Percentiles rank a stretch among this genome's conserved stretches.
These are phyloP conservation scores for Exutisphaerella laricina DNA, from an alignment of 2,329 filamentous ascomycete genomes.

Conservation along the genomic window DNA sequence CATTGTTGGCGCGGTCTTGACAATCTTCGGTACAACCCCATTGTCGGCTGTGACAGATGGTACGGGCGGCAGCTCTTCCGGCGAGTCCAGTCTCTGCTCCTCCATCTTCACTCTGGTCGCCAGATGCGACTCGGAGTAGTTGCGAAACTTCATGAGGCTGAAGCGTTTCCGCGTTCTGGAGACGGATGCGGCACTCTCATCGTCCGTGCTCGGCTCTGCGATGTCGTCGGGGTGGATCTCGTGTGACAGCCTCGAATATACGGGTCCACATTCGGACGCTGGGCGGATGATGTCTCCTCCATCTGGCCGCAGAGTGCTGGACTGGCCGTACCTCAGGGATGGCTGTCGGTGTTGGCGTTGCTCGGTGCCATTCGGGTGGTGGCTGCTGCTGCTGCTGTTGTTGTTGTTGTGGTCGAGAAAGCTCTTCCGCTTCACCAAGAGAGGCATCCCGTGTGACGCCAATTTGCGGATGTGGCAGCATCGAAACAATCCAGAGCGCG, in stretches of 20 bases:
- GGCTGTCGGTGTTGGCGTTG: neutral
- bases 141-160: constrained; percentile 73
- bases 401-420: constrained; percentile 35
- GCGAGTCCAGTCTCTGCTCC: constrained; percentile 41
- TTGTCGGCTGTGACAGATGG: constrained; percentile 31
- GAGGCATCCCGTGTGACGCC: constrained; percentile 33
- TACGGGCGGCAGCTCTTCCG: constrained; percentile 46
- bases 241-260: constrained; percentile 23
- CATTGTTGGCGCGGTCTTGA: constrained; percentile 83
- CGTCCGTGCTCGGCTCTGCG: constrained; percentile 16
- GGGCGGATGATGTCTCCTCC: constrained; percentile 3
- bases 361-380: neutral
- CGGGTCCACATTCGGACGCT: constrained; percentile 10
- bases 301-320: constrained; percentile 1
- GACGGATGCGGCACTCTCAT: constrained; percentile 9
- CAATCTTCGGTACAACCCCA: constrained; percentile 60
- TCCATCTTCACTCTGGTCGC: constrained; percentile 69
- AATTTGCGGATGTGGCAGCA: too few species aligned
- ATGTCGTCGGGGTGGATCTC: constrained; percentile 26
- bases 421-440: constrained; percentile 38
- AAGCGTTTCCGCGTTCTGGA: constrained; percentile 45
- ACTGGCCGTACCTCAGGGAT: constrained; percentile 8
- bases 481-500: too few species aligned
- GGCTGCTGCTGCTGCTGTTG: neutral
- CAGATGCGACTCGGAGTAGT: constrained; percentile 88